Base-by-base conservation (phyloP, 768 basidiomycete species). In the Macrolepiota fuliginosa region DNA sequence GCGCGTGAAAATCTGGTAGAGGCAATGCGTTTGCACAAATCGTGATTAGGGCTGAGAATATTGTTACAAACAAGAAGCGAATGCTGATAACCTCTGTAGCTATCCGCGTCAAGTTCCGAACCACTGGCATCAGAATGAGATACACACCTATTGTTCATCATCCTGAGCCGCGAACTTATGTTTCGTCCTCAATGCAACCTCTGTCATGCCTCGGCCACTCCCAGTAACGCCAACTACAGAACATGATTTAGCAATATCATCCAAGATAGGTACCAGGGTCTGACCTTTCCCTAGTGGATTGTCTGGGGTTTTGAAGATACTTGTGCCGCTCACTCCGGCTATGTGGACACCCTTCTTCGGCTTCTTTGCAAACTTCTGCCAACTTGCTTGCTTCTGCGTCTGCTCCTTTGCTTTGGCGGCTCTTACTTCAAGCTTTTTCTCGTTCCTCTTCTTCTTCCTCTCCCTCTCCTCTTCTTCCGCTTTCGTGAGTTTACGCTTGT, bases 291-390 rank as follows among this genome's bases (percentile, higher is more conserved):
- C 94, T 19, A 92, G 71, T 11, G 94, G 94, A 70, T 95, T 94
- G 66, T 94, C 94, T 12, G 94, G 94, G 3, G 92, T 96, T 77
- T 94, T 93, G 81, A 96, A 96, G 65, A 95, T 95, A 68, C 92
- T 94, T 64, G 90, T 94, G 27, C 94, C 94, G 32, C 89, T 76
- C 36, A 93, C 83, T 25, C 94, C 94, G 29, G 94, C 94, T 61
- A 96, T 95, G 71, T 90, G 87, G 35, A 94, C 86, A 9, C 94
- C 94, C 74, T 96, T 96, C 82, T 90, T 94, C 29, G 88, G 85
- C 77, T 96, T 96, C 79, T 95, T 96, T 22, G 94, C 88, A 78
- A 96, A 96, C 77, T 92, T 92, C 77, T 95, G 92, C 94, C 94
- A 96, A 49, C 87, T 87, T 62, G 84, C 85, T 76, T 95, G 92